Evolutionary conservation across 495 filamentous ascomycete genomes (phyloP), one percentile per base, ranked within the genome.

Genomic region (Neurospora discreta): DNA sequence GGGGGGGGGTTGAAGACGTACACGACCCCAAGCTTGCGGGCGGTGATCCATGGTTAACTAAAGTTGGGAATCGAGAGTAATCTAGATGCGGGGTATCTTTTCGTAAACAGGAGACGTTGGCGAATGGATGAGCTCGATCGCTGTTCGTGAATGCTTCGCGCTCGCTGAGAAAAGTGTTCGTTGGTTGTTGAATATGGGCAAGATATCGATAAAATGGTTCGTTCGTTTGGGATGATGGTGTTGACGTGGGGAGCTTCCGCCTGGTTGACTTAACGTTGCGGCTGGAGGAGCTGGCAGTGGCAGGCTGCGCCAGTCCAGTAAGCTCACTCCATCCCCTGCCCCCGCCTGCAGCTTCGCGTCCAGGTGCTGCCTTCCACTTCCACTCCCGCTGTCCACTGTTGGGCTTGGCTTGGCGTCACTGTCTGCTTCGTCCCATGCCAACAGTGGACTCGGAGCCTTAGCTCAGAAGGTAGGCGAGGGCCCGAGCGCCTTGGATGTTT

Each of bases 11-110:
- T 6, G 80, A 79, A 77, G 81, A 77, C 79, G 75, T 93, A 98
- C 95, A 83, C 95, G 91, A 80, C 95, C 95, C 95, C 95, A 98
- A 76, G 90, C 90, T 89, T 97, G 92, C 72, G 95, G 95, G 80
- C 93, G 88, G 84, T 98, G 95, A 81, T 98, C 94, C 95, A 98
- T 98, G 69, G 67, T 33, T 71, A 71, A 43, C 73, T 68, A 38
- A 71, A 40, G 41, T 38, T 71, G 73, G 67, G 42, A 40, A 67
- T 69, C 72, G 68, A 42, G 60, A 69, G 43, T 71, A 58, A 74
- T 58, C 20, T 73, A 39, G 18, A 58, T 18, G 73, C 44, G 43
- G 42, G 16, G 68, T 41, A 26, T 65, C 9, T 10, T 68, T 68
- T 71, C 30, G 38, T 18, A 13, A 65, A 65, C 52, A 33, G 18